Evolutionary conservation across 257 asterid species (phyloP), one percentile per base, ranked within the genome.

Genomic region (Datura wrightii): DNA sequence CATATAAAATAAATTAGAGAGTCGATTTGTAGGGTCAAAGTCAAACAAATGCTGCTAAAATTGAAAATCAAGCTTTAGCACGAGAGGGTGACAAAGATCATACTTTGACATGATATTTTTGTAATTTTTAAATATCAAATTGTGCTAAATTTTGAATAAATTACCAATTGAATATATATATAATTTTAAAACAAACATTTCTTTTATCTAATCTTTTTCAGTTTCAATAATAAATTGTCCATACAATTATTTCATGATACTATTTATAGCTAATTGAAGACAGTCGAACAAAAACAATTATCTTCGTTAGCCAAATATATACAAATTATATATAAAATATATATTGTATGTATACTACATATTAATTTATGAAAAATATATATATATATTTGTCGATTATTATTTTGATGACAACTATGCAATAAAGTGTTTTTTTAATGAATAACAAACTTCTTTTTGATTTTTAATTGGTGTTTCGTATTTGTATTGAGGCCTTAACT

Each of bases 51-150:
- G 60, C 8, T 48, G 9, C 24, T 24, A 48, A 3, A 48, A 48
- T 11, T 19, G 10, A 48, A 48, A 76, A 24, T 10, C 82, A 31
- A 50, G 41, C 46, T 50, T 76, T 31, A 76, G 62, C 46, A 50
- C 82, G 46, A 76, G 62, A 50, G 82, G 42, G 82, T 52, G 62
- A 76, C 82, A 76, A 74, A 76, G 62, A 76, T 50, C 44, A 76
- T 50, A 50, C 44, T 31, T 50, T 11, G 62, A 76, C 24, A 50
- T 76, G 62, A 13, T 9, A 3, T 0, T 50, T 50, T 76, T 76
- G 13, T n/a, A 76, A 11, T 50, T 3, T 76, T 74, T 46, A 0
- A 19, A 46, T 2, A 24, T 24, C 31, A 24, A 65, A 11, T 37
- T 34, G 48, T 5, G 24, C 74, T 36, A 36, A 8, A 2, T 46